Evolutionary conservation across 2,329 filamentous ascomycete species (phyloP).

Genomic region (Thermoascus crustaceus): DNA sequence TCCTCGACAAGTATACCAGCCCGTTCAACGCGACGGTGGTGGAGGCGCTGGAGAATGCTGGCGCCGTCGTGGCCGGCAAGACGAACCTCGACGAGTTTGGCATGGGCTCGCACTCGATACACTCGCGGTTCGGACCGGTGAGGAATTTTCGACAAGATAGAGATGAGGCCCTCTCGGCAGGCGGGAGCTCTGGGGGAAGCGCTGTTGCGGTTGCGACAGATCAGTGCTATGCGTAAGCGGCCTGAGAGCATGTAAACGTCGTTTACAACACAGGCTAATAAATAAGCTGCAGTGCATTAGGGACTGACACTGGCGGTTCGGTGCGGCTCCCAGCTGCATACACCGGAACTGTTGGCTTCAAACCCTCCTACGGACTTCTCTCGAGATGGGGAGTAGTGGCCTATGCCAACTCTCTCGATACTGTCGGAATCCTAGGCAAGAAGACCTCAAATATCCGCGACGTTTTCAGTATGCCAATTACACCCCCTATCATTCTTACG

Average conservation of each 20-base stretch:
- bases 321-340: constrained; percentile 83
- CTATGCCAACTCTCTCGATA: constrained; percentile 89
- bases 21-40: constrained; percentile 81
- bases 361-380: constrained; percentile 82
- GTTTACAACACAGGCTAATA: constrained; percentile 6
- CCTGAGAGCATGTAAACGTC: not conserved
- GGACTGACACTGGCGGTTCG: constrained; percentile 89
- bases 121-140: constrained; percentile 62
- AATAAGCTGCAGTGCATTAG: constrained; percentile 53
- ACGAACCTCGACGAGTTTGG: constrained; percentile 95
- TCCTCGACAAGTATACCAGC: constrained; percentile 61
- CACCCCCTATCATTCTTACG: not conserved
- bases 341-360: constrained; percentile 74
- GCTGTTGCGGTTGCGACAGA: constrained; percentile 69
- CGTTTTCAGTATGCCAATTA: constrained; percentile 38
- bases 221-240: constrained; percentile 49
- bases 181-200: constrained; percentile 89
- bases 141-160: constrained; percentile 39
- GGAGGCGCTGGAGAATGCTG: constrained; percentile 54
- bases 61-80: constrained; percentile 62
- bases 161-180: constrained; percentile 53
- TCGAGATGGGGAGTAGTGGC: constrained; percentile 80
- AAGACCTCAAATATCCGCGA: constrained; percentile 45
- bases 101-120: constrained; percentile 76
- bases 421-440: constrained; percentile 66